Evolutionary conservation across 2,329 filamentous ascomycete species (phyloP).

Genomic region (Gnomoniopsis smithogilvyi): DNA sequence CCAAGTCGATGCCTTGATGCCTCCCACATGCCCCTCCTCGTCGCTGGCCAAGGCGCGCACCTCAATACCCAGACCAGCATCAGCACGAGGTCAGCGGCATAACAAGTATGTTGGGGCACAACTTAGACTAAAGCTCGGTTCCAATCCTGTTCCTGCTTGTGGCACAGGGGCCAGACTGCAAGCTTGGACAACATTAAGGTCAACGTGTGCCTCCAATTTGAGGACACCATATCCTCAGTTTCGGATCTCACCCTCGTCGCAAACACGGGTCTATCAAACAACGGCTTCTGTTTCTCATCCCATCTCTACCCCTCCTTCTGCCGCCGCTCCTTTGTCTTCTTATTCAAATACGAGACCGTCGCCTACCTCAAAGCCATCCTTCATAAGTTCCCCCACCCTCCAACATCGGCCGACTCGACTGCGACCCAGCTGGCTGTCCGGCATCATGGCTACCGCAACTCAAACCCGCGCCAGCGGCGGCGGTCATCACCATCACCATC

Average conservation of each 20-base stretch:
- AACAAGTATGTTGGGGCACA: conserved; percentile 13
- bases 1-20: conserved; percentile 19
- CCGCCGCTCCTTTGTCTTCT: conserved; percentile 14
- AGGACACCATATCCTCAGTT: neutral
- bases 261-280: conserved; percentile 28
- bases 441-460: conserved; percentile 22
- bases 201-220: neutral
- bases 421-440: conserved; percentile 22
- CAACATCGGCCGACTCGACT: conserved; percentile 11
- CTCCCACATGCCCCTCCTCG: conserved; percentile 17
- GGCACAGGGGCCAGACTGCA: neutral
- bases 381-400: conserved; percentile 14
- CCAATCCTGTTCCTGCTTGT: neutral
- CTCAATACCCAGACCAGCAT: neutral
- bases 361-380: conserved; percentile 6
- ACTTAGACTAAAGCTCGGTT: conserved; percentile 4
- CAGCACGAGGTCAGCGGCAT: neutral
- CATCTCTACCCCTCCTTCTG: conserved; percentile 20
- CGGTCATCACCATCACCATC: conserved; percentile 55
- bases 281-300: conserved; percentile 19
- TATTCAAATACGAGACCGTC: conserved; percentile 9
- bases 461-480: conserved; percentile 43
- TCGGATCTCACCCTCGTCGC: conserved; percentile 17
- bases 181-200: neutral
- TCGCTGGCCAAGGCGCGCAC: conserved; percentile 8